phyloP scores from a whole-genome alignment of 768 basidiomycete species.

The Kondoa subrosea region DNA sequence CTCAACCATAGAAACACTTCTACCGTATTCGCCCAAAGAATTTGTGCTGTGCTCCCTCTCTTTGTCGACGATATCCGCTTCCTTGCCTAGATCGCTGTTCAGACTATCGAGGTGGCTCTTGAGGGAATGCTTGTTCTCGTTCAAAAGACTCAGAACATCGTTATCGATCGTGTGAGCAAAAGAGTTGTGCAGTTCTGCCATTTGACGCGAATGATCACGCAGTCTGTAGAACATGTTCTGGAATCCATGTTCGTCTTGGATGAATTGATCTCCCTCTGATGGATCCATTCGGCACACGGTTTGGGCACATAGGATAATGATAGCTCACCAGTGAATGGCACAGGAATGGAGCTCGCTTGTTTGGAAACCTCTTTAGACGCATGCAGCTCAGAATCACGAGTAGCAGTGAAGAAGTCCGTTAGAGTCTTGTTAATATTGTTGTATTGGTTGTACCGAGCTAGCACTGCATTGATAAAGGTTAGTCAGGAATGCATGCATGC shows the following conservation, averaged over 20 bases:
- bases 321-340: no score
- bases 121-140: background rate
- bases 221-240: background rate
- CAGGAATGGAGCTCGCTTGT: background rate
- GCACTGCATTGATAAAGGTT: no score
- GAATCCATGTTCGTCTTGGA: conserved; percentile 3
- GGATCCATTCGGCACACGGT: no score
- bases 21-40: background rate
- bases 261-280: background rate
- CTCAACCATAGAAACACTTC: background rate
- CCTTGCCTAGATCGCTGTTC: background rate
- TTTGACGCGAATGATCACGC: background rate
- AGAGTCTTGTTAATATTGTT: conserved; percentile 1
- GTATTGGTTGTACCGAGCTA: conserved; percentile 1
- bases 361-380: background rate
- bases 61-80: background rate
- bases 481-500: no score
- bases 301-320: no score
- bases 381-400: background rate
- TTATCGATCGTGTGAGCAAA: background rate
- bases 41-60: background rate
- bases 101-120: background rate
- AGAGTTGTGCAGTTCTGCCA: background rate
- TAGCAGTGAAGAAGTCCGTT: background rate
- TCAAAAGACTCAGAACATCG: background rate